phyloP scores from a whole-genome alignment of 1,139 yeast species.

The Meyerozyma elateridarum region DNA sequence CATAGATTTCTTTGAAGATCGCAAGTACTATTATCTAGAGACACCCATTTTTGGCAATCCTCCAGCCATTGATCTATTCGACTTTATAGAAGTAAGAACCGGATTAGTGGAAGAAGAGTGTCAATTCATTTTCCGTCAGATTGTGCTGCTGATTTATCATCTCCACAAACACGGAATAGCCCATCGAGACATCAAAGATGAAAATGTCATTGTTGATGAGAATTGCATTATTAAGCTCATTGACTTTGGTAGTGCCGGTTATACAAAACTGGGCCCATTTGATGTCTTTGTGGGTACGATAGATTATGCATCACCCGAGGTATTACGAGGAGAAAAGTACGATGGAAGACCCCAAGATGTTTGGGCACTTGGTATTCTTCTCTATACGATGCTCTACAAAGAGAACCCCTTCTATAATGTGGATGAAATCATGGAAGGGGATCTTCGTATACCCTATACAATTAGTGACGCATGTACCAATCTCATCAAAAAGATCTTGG shows the following conservation, averaged over 20 bases:
- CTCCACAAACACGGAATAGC: conserved; percentile 83
- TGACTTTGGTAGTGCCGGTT: conserved; percentile 95
- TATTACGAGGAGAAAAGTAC: conserved; percentile 79
- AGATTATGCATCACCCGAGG: conserved; percentile 97
- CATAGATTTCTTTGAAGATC: conserved; percentile 89
- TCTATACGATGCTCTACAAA: conserved; percentile 86
- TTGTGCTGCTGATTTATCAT: conserved; percentile 73
- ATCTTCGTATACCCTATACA: conserved; percentile 60
- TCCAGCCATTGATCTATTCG: conserved; percentile 90
- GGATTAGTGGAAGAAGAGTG: conserved; percentile 77
- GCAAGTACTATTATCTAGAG: conserved; percentile 80
- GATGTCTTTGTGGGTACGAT: conserved; percentile 96
- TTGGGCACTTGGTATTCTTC: conserved; percentile 91
- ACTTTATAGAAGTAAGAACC: conserved; percentile 78
- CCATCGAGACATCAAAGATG: conserved; percentile 94
- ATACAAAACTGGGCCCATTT: conserved; percentile 85
- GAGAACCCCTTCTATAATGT: conserved; percentile 95
- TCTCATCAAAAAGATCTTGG: conserved; percentile 60
- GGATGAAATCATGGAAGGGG: conserved; percentile 92
- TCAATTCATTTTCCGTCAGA: conserved; percentile 71
- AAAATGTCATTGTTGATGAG: conserved; percentile 82
- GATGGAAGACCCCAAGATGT: conserved; percentile 93
- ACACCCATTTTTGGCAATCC: conserved; percentile 85
- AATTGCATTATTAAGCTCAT: conserved; percentile 75
- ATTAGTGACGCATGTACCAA: conserved; percentile 55